A percentile compares a stretch with the other conserved stretches of the same genome.
Evolutionary conservation across 306 rosid genomes (phyloP).

Genomic region (Boehmeria nivea): DNA sequence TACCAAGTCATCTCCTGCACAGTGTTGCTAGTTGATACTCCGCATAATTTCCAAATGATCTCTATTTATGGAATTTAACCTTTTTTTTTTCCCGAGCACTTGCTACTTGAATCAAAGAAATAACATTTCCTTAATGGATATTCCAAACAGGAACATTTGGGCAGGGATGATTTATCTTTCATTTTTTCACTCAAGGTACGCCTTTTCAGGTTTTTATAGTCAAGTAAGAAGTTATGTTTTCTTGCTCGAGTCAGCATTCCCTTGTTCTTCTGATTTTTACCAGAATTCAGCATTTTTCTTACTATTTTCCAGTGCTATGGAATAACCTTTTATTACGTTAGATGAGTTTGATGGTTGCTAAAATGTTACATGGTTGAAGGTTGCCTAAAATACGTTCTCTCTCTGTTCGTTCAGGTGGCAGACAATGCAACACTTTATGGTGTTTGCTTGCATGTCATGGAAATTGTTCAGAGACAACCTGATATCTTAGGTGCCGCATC

Average conservation of each 20-base stretch:
- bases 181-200: slow-evolving; percentile 85
- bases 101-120: slow-evolving; percentile 16
- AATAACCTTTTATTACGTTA: background rate
- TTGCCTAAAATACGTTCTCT: too few species aligned
- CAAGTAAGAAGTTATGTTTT: background rate
- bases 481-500: slow-evolving; percentile 60
- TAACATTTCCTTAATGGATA: slow-evolving; percentile 11
- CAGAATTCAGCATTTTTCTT: background rate
- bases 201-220: too few species aligned
- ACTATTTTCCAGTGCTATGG: background rate
- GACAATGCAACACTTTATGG: slow-evolving; percentile 85
- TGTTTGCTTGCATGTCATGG: slow-evolving; percentile 86
- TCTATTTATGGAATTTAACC: slow-evolving; percentile 11
- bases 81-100: too few species aligned
- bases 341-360: slow-evolving; percentile 26
- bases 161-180: slow-evolving; percentile 81
- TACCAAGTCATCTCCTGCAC: background rate
- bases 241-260: background rate
- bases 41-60: slow-evolving; percentile 12
- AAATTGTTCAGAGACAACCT: slow-evolving; percentile 97
- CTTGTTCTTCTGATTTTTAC: background rate
- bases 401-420: slow-evolving; percentile 60
- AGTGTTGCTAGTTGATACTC: background rate
- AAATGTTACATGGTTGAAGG: too few species aligned
- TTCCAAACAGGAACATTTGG: slow-evolving; percentile 75